These are phyloP conservation scores for Closterium sp. DNA, from an alignment of 139 green algal species.

Conservation along the genomic window DNA sequence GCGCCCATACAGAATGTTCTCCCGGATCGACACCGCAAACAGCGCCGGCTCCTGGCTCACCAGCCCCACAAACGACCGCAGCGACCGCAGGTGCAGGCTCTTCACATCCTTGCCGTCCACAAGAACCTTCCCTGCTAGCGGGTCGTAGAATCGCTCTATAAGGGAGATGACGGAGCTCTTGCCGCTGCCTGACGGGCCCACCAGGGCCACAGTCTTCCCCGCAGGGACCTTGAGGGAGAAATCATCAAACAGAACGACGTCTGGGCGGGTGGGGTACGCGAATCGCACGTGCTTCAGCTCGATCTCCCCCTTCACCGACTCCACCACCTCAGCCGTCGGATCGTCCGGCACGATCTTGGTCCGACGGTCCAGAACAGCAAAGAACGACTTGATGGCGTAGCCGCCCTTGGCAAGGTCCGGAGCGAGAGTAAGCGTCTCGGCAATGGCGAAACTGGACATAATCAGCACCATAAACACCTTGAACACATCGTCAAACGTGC, in stretches of 20 bases:
- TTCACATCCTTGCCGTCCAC: conserved; percentile 82
- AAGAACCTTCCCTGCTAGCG: conserved; percentile 57
- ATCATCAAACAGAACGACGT: conserved; percentile 48
- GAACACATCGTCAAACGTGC: conserved; percentile 25
- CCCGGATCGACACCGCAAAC: conserved; percentile 61
- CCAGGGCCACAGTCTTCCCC: conserved; percentile 85
- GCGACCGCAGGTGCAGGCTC: conserved; percentile 68
- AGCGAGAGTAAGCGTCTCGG: conserved; percentile 35
- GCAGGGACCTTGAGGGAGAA: conserved; percentile 65
- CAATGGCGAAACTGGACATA: conserved; percentile 38
- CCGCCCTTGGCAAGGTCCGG: conserved; percentile 39
- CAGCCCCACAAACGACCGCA: conserved; percentile 69
- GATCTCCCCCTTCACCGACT: conserved; percentile 57
- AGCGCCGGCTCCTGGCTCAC: conserved; percentile 84
- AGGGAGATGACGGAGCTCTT: conserved; percentile 89
- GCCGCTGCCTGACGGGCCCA: conserved; percentile 81
- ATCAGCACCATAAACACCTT: conserved; percentile 45
- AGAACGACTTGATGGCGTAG: conserved; percentile 27
- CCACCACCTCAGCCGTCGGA: not conserved
- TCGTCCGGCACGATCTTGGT: conserved; percentile 43
- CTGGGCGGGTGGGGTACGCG: conserved; percentile 69
- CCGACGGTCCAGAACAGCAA: conserved; percentile 19
- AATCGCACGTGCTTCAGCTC: conserved; percentile 70
- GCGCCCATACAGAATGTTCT: conserved; percentile 83
- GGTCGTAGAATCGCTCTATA: conserved; percentile 91